These are phyloP conservation scores for Podospora sp. DNA, from an alignment of 495 filamentous ascomycete genomes.

Conservation along the genomic window DNA sequence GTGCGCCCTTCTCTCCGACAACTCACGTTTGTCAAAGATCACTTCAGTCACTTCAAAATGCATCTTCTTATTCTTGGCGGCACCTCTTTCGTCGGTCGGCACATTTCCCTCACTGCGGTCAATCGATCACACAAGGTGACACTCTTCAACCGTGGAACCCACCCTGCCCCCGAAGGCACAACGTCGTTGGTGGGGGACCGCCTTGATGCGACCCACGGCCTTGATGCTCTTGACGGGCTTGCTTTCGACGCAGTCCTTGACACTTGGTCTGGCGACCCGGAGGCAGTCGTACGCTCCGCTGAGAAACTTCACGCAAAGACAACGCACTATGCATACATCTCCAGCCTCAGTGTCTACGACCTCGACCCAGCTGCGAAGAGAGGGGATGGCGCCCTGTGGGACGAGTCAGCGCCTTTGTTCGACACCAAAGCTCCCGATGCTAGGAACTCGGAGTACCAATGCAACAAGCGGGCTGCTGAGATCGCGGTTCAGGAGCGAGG, in stretches of 20 bases:
- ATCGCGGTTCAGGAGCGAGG: background rate
- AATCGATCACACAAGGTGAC: background rate
- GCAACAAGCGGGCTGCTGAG: background rate
- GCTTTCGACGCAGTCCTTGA: slow-evolving; percentile 4
- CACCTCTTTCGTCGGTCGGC: background rate
- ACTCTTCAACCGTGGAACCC: slow-evolving; percentile 2
- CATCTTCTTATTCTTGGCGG: slow-evolving; percentile 6
- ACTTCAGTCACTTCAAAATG: background rate
- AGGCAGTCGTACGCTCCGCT: background rate
- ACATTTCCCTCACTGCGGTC: background rate
- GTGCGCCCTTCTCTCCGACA: too few species aligned
- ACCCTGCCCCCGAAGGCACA: background rate
- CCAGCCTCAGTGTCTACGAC: background rate
- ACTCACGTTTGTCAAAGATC: too few species aligned
- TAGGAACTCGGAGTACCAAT: background rate
- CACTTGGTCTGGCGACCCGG: slow-evolving; percentile 1
- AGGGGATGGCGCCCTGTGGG: background rate
- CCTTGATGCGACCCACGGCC: background rate
- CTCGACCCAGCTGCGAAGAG: background rate
- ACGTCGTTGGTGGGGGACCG: background rate
- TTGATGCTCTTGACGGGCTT: background rate
- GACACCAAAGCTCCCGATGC: background rate
- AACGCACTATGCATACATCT: background rate
- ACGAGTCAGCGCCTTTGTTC: background rate
- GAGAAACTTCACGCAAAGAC: background rate